Conservation (phyloP, 2,329 filamentous ascomycete genomes). For the Elsinoe batatas region DNA sequence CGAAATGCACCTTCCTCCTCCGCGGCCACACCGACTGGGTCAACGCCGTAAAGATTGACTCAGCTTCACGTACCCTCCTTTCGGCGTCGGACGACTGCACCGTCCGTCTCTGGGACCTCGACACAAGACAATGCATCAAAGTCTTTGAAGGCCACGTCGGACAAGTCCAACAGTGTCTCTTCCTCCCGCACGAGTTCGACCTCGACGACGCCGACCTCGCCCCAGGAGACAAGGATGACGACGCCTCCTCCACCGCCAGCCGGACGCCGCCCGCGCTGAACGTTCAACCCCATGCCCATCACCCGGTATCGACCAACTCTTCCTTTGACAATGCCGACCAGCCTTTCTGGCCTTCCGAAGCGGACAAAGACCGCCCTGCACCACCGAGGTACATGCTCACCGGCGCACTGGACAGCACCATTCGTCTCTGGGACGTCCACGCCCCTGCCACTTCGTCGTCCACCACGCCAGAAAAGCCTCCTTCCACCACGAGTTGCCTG, state of each 20-base stretch:
- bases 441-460: slow-evolving; percentile 10
- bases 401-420: slow-evolving; percentile 80
- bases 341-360: slow-evolving; percentile 50
- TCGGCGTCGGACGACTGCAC: slow-evolving; percentile 91
- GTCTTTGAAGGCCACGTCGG: slow-evolving; percentile 84
- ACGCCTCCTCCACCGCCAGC: slow-evolving; percentile 23
- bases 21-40: slow-evolving; percentile 90
- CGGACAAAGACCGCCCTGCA: slow-evolving; percentile 53
- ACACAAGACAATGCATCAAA: slow-evolving; percentile 66
- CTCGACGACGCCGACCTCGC: slow-evolving; percentile 60
- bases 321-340: slow-evolving; percentile 14
- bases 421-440: slow-evolving; percentile 80
- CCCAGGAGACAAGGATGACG: slow-evolving; percentile 46
- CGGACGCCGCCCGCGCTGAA: slow-evolving; percentile 17
- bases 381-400: slow-evolving; percentile 90
- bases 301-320: slow-evolving; percentile 9
- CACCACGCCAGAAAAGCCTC: slow-evolving; percentile 25
- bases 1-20: slow-evolving; percentile 68
- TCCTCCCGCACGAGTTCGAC: slow-evolving; percentile 79
- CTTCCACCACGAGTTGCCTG: slow-evolving; percentile 60
- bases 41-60: slow-evolving; percentile 86
- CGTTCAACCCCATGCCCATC: slow-evolving; percentile 15
- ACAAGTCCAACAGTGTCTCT: slow-evolving; percentile 83
- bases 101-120: slow-evolving; percentile 85
- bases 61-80: slow-evolving; percentile 62